Base-by-base conservation (phyloP, 345 rosid genomes). In the Balakata baccata region DNA sequence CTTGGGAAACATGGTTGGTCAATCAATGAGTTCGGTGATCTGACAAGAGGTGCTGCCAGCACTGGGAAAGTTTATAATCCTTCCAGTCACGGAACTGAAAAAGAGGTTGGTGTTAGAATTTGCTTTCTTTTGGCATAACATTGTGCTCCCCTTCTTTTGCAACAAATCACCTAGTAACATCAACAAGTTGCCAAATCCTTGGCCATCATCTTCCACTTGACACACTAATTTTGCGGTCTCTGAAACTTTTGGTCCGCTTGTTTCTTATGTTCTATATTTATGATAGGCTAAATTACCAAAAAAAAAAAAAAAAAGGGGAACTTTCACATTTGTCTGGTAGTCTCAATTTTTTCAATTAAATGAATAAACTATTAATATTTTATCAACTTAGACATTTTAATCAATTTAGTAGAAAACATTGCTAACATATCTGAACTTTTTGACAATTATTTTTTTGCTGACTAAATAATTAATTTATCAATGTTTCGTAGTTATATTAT, bases 21-120 rank as follows among this genome's bases (percentile, higher is more conserved):
- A 6, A 88, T 92, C 78, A 95, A 95, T 72, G 94, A 95, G 85
- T 95, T 77, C 25, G 98, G 97, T 74, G 99, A 95, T 83, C 91
- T 95, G 74, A 95, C 97, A 70, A 85, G 70, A 57, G 97, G 97
- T 78, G 94, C 96, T 77, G 92, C 90, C 3, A 88, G 94, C 87
- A 92, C 99, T 0, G 97, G 98, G 52, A 87, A 83, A 74, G 59
- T 89, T 66, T 95, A 84, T 79, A 89, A 85, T 79, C 90, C 90
- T 17, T 39, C 79, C 11, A 77, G 74, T 45, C 80, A 80, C 72
- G 84, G 74, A 57, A 77, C 80, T 39, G 79, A 45, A 64, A 50
- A 85, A 75, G 80, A 87, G 97, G 98, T 94, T 74, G 45, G 75
- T 62, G 7, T 76, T 59, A 71, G 49, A 62, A 18, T 66, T 61